Percentiles rank a stretch among this genome's conserved stretches.
Evolutionary conservation across 495 filamentous ascomycete species (phyloP).

Genomic region (Aspergillus wentii): DNA sequence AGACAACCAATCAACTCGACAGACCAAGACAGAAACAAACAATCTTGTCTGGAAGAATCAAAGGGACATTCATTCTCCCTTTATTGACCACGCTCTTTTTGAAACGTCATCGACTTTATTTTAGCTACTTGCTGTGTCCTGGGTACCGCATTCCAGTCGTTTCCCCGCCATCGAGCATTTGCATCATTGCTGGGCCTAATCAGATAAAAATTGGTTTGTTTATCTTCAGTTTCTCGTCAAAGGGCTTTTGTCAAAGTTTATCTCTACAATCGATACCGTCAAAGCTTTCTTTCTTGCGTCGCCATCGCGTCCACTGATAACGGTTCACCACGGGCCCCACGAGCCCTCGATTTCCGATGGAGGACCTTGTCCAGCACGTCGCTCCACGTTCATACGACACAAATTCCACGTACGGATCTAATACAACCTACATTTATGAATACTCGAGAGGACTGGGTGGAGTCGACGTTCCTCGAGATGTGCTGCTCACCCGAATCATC

Average conservation of each 20-base stretch:
- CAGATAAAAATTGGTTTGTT: too few species aligned
- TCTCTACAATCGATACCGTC: too few species aligned
- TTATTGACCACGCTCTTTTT: not conserved
- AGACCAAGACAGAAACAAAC: not conserved
- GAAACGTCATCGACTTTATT: not conserved
- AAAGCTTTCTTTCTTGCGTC: not conserved
- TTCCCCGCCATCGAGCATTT: conserved; percentile 12
- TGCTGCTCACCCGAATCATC: conserved; percentile 37
- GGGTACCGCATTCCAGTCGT: conserved; percentile 10
- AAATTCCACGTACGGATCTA: conserved; percentile 36
- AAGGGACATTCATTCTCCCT: not conserved
- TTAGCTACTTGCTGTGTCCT: not conserved
- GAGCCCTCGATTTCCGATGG: conserved; percentile 26
- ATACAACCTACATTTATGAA: conserved; percentile 39
- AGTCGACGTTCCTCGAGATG: conserved; percentile 41
- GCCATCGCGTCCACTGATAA: too few species aligned
- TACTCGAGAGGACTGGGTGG: conserved; percentile 39
- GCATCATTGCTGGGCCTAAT: too few species aligned
- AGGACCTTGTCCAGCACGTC: conserved; percentile 20
- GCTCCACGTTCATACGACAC: conserved; percentile 28
- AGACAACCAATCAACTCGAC: not conserved
- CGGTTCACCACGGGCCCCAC: not conserved
- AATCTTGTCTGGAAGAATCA: not conserved
- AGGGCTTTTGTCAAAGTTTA: conserved; percentile 5
- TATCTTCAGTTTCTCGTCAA: conserved; percentile 6